Base-by-base conservation (phyloP, 345 rosid genomes). In the Sonneratia caseolaris region DNA sequence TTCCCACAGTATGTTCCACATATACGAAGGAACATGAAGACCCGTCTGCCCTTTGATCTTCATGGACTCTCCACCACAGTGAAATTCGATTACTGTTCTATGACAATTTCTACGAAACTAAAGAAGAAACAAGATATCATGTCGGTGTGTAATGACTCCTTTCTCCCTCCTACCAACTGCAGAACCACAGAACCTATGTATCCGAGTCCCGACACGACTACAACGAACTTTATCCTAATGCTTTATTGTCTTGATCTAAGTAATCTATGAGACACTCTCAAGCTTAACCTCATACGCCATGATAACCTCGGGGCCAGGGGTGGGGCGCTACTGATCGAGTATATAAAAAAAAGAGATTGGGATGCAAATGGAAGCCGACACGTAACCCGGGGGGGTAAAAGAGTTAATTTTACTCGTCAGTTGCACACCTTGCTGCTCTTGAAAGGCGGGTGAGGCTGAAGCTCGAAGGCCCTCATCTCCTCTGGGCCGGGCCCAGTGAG, bases 381-480 rank as follows among this genome's bases (percentile, higher is more conserved):
- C 7, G 36, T 16, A 7, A 59, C 15, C 18, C 1, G 59, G 22
- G 59, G 59, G 32, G 64, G 64, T 24, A 24, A n/a, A 22, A 59
- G 11, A 22, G 64, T 32, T 32, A 62, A 62, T 62, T 62, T 12
- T 24, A 12, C 38, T 13, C 42, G 1, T 82, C 71, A 89, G 71
- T 91, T 84, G 80, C 96, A 93, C 69, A 91, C 92, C 82, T 83
- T 89, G 84, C 88, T 82, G 74, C 81, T 85, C 79, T 86, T 86
- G 80, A 84, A 73, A 76, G 80, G 43, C 69, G 85, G 88, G 73
- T 78, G 83, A 45, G 70, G 57, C 51, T 76, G 75, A 72, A n/a
- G 71, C 12, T 47, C 24, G 22, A 80, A 76, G 73, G 81, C 86
- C 36, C 79, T 68, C 53, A 59, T 83, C 76, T 82, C 86, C 66